Base-by-base conservation (phyloP, 1,284 basidiomycete genomes). In the Peniophora sp. region DNA sequence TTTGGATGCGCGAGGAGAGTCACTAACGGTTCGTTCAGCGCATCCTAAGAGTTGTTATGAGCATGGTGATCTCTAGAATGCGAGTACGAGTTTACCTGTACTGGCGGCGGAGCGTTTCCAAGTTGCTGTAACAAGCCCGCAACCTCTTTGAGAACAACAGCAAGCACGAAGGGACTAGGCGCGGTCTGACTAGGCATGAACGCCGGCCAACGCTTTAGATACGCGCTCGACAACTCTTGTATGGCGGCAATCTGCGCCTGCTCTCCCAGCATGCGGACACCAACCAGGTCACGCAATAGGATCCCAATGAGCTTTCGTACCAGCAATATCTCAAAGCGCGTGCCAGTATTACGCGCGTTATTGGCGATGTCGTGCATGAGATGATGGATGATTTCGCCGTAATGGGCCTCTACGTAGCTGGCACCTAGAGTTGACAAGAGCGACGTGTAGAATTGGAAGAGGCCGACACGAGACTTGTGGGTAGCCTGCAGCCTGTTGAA, bases 221-320 rank as follows among this genome's bases (percentile, higher is more conserved):
- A 97, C 3, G 77, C 72, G 48, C 75, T 82, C 0, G 89, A 84
- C 46, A 97, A 71, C 57, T 96, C 93, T 58, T 90, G 85, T 25
- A 97, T 89, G 0, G 95, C 96, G 34, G 78, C 74, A 47, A 97
- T 95, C 67, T 98, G 95, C 0, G 88, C 93, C 58, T 93, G 91
- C 63, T 98, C 95, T 52, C 88, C 88, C 47, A 99, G 70, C 77
- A 98, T 85, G 50, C 92, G 74, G 3, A 89, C 82, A 1, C 90
- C 92, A 46, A 99, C 82, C 25, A 97, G 77, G 58, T 96, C 90
- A 43, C 93, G 76, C 32, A 98, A 69, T 10, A 98, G 63, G 34
- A 92, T 77, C 1, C 81, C 81, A 32, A 93, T 84, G 6, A 90
- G 73, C 36, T 83, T 85, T 16, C 91, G 78, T 2, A 88, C 74